These are phyloP conservation scores for Parietaria judaica DNA, from an alignment of 306 rosid genomes.

Conservation along the genomic window DNA sequence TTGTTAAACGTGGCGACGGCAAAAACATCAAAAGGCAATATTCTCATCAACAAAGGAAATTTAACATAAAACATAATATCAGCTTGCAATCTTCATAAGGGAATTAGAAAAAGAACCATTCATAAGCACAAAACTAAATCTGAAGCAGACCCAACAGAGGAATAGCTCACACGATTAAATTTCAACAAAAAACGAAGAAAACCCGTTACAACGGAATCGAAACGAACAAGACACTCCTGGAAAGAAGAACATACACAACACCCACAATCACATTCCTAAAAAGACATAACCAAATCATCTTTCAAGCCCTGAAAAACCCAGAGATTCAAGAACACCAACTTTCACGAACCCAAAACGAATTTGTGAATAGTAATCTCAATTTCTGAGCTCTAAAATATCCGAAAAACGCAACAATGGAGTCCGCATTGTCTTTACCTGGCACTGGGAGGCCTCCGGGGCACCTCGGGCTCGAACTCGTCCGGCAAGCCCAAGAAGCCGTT, in stretches of 20 bases:
- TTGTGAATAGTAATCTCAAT: too few relatives aligned
- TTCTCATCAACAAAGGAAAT: neutral
- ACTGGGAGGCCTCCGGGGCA: conserved; percentile 86
- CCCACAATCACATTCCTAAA: neutral
- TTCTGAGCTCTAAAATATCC: too few relatives aligned
- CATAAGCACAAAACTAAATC: too few relatives aligned
- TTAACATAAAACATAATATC: neutral
- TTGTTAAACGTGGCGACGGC: too few relatives aligned
- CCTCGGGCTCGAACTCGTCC: conserved; percentile 78
- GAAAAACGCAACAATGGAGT: neutral
- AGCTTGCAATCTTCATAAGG: neutral
- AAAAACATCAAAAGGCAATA: too few relatives aligned
- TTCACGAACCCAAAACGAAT: too few relatives aligned
- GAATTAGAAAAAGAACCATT: neutral
- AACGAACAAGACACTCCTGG: neutral
- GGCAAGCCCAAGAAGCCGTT: conserved; percentile 96
- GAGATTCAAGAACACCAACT: neutral
- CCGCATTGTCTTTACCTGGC: conserved; percentile 51
- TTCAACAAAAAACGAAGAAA: too few relatives aligned
- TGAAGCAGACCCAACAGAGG: too few relatives aligned
- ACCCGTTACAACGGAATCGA: too few relatives aligned
- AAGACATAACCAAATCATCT: neutral
- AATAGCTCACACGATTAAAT: too few relatives aligned
- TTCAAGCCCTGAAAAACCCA: neutral
- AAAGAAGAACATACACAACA: neutral